Evolutionary conservation across 208 protist genomes (phyloP).

Genomic region (Wallacemonas sp.): DNA sequence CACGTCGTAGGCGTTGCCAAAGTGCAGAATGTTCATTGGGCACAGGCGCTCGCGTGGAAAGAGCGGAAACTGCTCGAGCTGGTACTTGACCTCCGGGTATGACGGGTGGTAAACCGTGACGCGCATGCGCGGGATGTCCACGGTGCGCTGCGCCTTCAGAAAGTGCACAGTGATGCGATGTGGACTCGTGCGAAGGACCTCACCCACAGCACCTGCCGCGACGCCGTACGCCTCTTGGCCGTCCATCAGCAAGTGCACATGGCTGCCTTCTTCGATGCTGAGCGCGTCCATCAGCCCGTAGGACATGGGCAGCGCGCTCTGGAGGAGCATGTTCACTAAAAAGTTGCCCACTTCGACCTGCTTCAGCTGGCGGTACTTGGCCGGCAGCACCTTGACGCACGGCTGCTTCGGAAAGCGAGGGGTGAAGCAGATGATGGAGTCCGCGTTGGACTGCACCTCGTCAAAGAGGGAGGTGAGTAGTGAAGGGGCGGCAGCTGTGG

Average conservation of each 20-base stretch:
- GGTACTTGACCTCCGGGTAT: constrained; percentile 78
- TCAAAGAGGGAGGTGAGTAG: constrained; percentile 33
- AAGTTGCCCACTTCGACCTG: constrained; percentile 82
- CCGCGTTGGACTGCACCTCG: constrained; percentile 68
- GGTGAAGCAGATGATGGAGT: constrained; percentile 56
- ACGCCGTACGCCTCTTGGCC: constrained; percentile 55
- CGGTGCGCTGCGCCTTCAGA: constrained; percentile 63
- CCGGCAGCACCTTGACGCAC: constrained; percentile 53
- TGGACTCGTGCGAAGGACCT: constrained; percentile 75
- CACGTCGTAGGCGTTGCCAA: constrained; percentile 57
- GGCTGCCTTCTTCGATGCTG: constrained; percentile 70
- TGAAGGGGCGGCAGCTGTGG: constrained; percentile 6
- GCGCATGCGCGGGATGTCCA: constrained; percentile 80
- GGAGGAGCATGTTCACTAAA: constrained; percentile 72
- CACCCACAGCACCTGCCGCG: constrained; percentile 73
- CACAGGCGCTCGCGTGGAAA: constrained; percentile 75
- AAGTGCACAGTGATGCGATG: constrained; percentile 86
- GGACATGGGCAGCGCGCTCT: constrained; percentile 49
- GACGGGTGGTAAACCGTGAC: constrained; percentile 66
- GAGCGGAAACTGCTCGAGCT: constrained; percentile 84
- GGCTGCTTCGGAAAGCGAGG: constrained; percentile 82
- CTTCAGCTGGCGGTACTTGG: constrained; percentile 63
- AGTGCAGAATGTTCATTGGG: constrained; percentile 59
- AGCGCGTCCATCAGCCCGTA: constrained; percentile 71
- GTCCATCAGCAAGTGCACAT: constrained; percentile 76